phyloP scores from a whole-genome alignment of 2,329 filamentous ascomycete genomes.

The Scedosporium dehoogii region DNA sequence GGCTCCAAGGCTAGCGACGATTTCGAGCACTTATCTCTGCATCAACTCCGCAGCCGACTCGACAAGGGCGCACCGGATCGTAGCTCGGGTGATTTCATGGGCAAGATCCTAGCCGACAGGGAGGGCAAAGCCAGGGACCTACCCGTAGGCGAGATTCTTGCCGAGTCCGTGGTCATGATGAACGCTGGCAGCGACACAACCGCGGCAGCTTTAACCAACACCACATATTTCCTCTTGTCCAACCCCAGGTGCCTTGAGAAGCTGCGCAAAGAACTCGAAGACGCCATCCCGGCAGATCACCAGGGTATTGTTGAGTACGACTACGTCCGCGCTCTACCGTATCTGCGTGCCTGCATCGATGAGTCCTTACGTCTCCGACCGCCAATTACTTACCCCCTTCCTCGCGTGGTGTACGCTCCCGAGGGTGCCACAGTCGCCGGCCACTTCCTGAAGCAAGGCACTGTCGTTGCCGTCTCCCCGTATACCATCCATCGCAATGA shows the following conservation, averaged over 20 bases:
- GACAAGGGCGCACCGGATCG: slow-evolving; percentile 32
- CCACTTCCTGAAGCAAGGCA: slow-evolving; percentile 25
- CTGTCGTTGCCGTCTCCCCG: slow-evolving; percentile 27
- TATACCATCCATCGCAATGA: slow-evolving; percentile 28
- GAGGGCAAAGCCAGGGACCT: slow-evolving; percentile 30
- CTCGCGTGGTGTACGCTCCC: slow-evolving; percentile 16
- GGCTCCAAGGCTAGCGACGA: not conserved
- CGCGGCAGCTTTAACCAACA: slow-evolving; percentile 20
- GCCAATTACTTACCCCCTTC: slow-evolving; percentile 18
- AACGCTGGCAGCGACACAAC: slow-evolving; percentile 42
- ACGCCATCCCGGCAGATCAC: slow-evolving; percentile 14
- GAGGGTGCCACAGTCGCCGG: slow-evolving; percentile 21
- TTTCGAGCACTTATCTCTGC: slow-evolving; percentile 19
- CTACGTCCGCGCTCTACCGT: slow-evolving; percentile 24
- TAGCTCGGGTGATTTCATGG: slow-evolving; percentile 49
- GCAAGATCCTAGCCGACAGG: slow-evolving; percentile 40
- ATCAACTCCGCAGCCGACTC: slow-evolving; percentile 28
- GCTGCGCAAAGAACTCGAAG: slow-evolving; percentile 19
- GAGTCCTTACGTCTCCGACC: slow-evolving; percentile 24
- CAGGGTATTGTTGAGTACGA: slow-evolving; percentile 18
- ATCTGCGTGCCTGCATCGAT: slow-evolving; percentile 25
- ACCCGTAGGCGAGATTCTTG: slow-evolving; percentile 48
- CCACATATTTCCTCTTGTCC: slow-evolving; percentile 24
- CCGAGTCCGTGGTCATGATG: slow-evolving; percentile 44
- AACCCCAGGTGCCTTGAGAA: slow-evolving; percentile 20